Evolutionary conservation across 805 yeast species (phyloP), one percentile per base, ranked within the genome.

Genomic region (Wickerhamiella spandovensis): DNA sequence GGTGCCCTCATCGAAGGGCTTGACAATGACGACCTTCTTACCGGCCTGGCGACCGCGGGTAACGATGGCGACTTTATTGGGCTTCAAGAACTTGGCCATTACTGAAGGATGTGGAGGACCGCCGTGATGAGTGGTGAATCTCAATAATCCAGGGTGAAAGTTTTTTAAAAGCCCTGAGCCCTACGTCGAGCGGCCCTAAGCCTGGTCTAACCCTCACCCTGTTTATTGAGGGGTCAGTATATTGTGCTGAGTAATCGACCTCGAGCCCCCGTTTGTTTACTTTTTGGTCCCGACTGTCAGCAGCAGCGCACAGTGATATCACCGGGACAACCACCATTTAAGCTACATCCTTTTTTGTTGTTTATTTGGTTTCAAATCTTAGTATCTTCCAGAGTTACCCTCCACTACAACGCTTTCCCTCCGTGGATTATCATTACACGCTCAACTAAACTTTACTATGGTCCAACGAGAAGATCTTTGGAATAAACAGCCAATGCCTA

Each of bases 41-140:
- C 98, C 98, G 73, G 98, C 98, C 86, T 81, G 90, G 80, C 98
- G 92, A 71, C 98, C 98, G 76, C 97, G 90, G 75, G 89, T 95
- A 74, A 92, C 89, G 78, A 92, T 89, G 79, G 97, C 97, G 83
- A 90, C 97, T 84, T 84, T 88, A 82, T 97, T 97, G 74, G 97
- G 85, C 81, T 90, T 92, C 78, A 92, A 82, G 84, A 92, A 90
- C 78, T 92, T 92, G 79, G 95, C 95, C 96, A 88, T 89, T 76
- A 47, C 51, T 51, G 39, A 46, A 44, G 37, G 43, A 22, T 43
- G 32, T 25, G 46, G 46, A 28, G 38, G 38, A 28, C 22, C 30
- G 28, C 21, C 24, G 18, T 28, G 38, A 13, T 20, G 38, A 20
- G 38, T 24, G 24, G 38, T 10, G 46, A 35, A 35, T 35, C 39